These are phyloP conservation scores for Camelina laxa DNA, from an alignment of 345 rosid species.

Conservation along the genomic window DNA sequence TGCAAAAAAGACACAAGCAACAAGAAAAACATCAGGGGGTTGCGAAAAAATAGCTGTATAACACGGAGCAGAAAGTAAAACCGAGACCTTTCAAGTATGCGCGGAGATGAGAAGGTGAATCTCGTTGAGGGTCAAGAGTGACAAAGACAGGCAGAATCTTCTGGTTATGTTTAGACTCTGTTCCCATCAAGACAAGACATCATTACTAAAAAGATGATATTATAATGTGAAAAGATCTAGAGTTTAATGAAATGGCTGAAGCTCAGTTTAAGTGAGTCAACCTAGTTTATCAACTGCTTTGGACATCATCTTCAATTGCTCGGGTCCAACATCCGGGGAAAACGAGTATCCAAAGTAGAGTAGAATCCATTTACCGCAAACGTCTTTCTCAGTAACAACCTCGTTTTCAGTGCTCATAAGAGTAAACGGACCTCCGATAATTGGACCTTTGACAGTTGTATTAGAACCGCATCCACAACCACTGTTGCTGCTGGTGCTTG, in stretches of 20 bases:
- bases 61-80: background rate
- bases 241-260: background rate
- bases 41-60: background rate
- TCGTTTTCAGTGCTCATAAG: conserved; percentile 60
- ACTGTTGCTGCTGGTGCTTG: conserved; percentile 57
- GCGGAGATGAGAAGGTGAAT: conserved; percentile 70
- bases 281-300: conserved; percentile 71
- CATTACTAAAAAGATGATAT: background rate
- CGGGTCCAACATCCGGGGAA: conserved; percentile 94
- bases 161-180: conserved; percentile 60
- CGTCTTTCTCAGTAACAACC: conserved; percentile 57
- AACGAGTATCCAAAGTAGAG: conserved; percentile 90
- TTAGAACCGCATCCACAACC: conserved; percentile 41
- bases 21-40: background rate
- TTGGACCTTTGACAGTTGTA: conserved; percentile 58
- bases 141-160: conserved; percentile 81
- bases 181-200: conserved; percentile 40
- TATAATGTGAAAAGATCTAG: background rate
- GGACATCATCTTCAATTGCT: conserved; percentile 68
- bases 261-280: conserved; percentile 42
- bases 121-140: conserved; percentile 91
- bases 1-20: conserved; percentile 24
- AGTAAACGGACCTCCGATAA: conserved; percentile 81
- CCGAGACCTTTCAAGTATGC: conserved; percentile 77
- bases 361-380: conserved; percentile 80